Evolutionary conservation across 306 rosid species (phyloP), one percentile per base, ranked within the genome.

Genomic region (Dryas drummondii): DNA sequence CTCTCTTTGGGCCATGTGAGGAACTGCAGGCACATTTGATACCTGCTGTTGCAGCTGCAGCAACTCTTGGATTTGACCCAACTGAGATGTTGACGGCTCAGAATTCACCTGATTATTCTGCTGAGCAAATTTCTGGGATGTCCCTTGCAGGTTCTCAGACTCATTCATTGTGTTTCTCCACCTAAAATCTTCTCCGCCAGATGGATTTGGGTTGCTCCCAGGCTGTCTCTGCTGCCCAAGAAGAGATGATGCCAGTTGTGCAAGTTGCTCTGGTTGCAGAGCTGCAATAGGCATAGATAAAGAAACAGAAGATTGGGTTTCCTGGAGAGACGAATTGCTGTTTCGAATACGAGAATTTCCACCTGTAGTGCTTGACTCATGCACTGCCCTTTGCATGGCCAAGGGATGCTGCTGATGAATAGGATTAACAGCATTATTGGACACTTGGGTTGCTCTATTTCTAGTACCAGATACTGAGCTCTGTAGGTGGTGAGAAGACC

Each of bases 181-280:
- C 84, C 96, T 81, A 14, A 82, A 89, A 79, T 84, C 94, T 47
- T 82, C 77, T 12, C 58, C 55, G 4, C 73, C 16, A 9, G 88
- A 64, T 52, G 78, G 63, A 75, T 54, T 87, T 9, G 71, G 48
- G 46, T 82, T 50, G 73, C 82, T 88, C 70, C 88, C 89, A 8
- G 83, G 71, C 79, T 87, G 96, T 84, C 87, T 87, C 74, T 84
- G 91, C 83, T 86, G 89, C 77, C 86, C 96, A 53, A 87, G 88
- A 78, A 88, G 91, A 75, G 97, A 80, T 66, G 97, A 91, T 48
- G 97, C 90, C 73, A 94, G 71, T 51, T 86, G 97, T 32, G 87
- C 90, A 70, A 90, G 96, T 78, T 94, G 97, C 80, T 94, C 97
- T 6, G 93, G 91, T 66, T 81, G 93, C 70, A 85, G 80, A 66